Conservation (phyloP, 441 rosid species). For the Corymbia citriodora region DNA sequence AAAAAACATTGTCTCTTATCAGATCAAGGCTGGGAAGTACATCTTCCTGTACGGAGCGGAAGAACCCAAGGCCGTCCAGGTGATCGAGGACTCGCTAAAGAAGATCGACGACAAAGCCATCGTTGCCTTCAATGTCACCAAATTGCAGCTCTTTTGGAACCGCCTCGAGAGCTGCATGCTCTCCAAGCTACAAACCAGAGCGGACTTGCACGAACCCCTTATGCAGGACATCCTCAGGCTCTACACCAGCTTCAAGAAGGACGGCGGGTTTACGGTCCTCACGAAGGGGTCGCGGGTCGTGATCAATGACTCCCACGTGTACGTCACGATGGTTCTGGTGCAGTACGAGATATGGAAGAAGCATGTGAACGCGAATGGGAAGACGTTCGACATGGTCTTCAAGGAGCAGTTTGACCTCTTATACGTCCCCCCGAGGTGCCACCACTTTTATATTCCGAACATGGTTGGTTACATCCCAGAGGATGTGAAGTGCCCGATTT, state of each 20-base stretch:
- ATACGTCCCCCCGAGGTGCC: background rate
- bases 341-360: background rate
- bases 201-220: background rate
- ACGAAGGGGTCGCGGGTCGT: background rate
- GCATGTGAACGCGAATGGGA: background rate
- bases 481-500: background rate
- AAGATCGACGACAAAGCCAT: background rate
- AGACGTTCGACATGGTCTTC: background rate
- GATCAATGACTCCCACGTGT: background rate
- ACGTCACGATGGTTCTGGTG: background rate
- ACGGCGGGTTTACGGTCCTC: background rate
- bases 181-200: background rate
- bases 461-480: background rate
- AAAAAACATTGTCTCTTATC: background rate
- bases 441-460: background rate
- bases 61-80: background rate
- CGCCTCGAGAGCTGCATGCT: background rate
- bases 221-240: background rate
- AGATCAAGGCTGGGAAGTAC: background rate
- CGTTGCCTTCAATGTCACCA: background rate
- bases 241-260: background rate
- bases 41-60: background rate
- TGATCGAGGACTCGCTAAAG: background rate
- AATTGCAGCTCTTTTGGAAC: background rate
- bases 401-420: background rate